Percentiles rank a stretch among this genome's conserved stretches.
These are phyloP conservation scores for Sugiyamaella japonica DNA, from an alignment of 1,139 yeast species.

Conservation along the genomic window DNA sequence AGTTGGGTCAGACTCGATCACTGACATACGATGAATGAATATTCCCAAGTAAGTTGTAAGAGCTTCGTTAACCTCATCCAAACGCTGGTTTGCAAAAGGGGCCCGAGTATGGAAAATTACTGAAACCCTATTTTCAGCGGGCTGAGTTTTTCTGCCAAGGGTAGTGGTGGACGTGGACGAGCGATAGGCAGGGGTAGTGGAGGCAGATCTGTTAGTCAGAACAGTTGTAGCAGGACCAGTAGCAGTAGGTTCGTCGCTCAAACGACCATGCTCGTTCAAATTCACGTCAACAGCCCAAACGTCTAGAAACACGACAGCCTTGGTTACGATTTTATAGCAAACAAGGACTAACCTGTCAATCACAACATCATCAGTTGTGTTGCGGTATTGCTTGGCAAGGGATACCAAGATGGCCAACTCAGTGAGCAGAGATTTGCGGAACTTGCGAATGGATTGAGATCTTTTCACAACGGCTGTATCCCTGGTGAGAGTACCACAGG, in stretches of 20 bases:
- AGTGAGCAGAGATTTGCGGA: slow-evolving; percentile 77
- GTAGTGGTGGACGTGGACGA: slow-evolving; percentile 11
- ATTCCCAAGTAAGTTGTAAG: slow-evolving; percentile 67
- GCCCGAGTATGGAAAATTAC: slow-evolving; percentile 46
- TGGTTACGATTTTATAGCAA: slow-evolving; percentile 71
- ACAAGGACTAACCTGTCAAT: slow-evolving; percentile 70
- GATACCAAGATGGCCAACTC: slow-evolving; percentile 90
- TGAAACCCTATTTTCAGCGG: slow-evolving; percentile 32
- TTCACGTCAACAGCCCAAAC: slow-evolving; percentile 54
- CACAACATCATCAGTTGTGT: slow-evolving; percentile 63
- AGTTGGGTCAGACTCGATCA: slow-evolving; percentile 36
- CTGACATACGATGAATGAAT: slow-evolving; percentile 39
- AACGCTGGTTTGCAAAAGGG: slow-evolving; percentile 68
- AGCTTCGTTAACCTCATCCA: slow-evolving; percentile 72
- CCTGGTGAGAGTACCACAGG: slow-evolving; percentile 82
- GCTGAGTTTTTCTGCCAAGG: not conserved
- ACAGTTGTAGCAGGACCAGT: slow-evolving; percentile 3
- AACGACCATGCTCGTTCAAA: slow-evolving; percentile 50
- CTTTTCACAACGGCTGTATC: slow-evolving; percentile 75
- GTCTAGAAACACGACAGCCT: slow-evolving; percentile 70
- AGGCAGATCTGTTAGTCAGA: not conserved
- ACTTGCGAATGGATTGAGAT: slow-evolving; percentile 65
- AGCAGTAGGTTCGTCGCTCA: not conserved
- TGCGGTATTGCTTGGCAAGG: slow-evolving; percentile 80
- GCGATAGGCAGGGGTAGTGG: slow-evolving; percentile 12